Evolutionary conservation across 2,329 filamentous ascomycete genomes (phyloP), one percentile per base, ranked within the genome.

Genomic region (Trichoderma hamatum): DNA sequence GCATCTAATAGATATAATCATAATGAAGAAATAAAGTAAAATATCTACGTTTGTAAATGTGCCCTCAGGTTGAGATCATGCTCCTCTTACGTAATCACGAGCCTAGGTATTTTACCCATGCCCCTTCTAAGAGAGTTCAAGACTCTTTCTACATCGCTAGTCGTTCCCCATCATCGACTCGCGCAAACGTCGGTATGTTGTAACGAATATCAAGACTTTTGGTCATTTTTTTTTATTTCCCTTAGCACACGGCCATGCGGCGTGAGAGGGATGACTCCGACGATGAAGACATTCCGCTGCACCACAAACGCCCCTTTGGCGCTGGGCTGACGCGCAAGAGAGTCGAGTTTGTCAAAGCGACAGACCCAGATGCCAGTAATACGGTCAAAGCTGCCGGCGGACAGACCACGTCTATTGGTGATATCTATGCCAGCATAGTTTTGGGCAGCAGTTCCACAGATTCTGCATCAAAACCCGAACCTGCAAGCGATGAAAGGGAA

Each of bases 381-480:
- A 71, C 72, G 1, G 52, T 77, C 10, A 69, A 73, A 16, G 76
- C 77, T 32, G 11, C 70, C 73, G 28, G 73, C 76, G 19, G 73
- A 70, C 7, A 70, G 70, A 6, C 73, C 71, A 67, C 72, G 3
- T 79, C 79, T 7, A 76, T 87, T 39, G 84, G 87, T 1, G 88
- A 92, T 68, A 79, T 88, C 56, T 93, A 93, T 73, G 84, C 92
- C 30, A 87, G 84, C 70, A 84, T 93, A 69, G 90, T 93, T 24
- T 80, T 92, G n/a, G 82, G 83, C 1, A 82, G 83, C 19, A 66
- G 72, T 30, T 19, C 69, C 34, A 26, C 72, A 21, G 13, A 71
- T 3, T 24, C 63, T 19, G 66, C 74, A 5, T 24, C 68, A 19
- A 58, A 61, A 26, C 55, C 75, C 52, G 72, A 75, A 43, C 70